Evolutionary conservation across 2,329 filamentous ascomycete species (phyloP), one percentile per base, ranked within the genome.

Genomic region (Aspergillus sp.): DNA sequence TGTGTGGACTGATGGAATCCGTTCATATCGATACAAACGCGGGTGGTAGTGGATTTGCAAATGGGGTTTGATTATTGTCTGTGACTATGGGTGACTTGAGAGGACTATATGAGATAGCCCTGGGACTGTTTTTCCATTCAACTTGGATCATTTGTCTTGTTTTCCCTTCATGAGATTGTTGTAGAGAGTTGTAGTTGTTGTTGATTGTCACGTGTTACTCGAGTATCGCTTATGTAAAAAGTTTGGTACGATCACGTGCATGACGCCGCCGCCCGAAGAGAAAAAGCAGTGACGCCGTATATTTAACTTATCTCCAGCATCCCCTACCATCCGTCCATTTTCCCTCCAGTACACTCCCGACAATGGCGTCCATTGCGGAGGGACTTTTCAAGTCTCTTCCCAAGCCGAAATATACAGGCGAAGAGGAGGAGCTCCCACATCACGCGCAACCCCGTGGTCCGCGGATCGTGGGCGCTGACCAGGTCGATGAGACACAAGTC

Each of bases 381-480:
- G 89, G 90, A 53, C 81, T 97, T 41, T 85, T 90, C 58, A 85
- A 86, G 68, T 86, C 89, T 52, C 80, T 97, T 41, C 93, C 93
- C 3, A 92, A 92, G 70, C 92, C 93, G 14, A 93, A 89, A 75
- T 96, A 97, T 69, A 90, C 87, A 4, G 91, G 89, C 62, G 90
- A 96, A 69, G 87, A 95, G 69, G 92, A 97, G 70, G 89, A 95
- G 66, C 76, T 88, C 31, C 87, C 87, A 20, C 75, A 79, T 25
- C 84, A 88, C 67, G 81, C 87, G 44, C 86, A 89, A 67, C 86
- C 89, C 63, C 86, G 86, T 70, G 91, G 91, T 55, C 89, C 91
- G 36, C 85, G 91, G 70, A 88, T 97, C 58, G 81, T 97, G 53
- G 88, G 86, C 64, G 83, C 88, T 47, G 86, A 84, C 64, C 85